A percentile compares a stretch with the other conserved stretches of the same genome.
phyloP scores from a whole-genome alignment of 345 rosid genomes.

The Laguncularia racemosa region DNA sequence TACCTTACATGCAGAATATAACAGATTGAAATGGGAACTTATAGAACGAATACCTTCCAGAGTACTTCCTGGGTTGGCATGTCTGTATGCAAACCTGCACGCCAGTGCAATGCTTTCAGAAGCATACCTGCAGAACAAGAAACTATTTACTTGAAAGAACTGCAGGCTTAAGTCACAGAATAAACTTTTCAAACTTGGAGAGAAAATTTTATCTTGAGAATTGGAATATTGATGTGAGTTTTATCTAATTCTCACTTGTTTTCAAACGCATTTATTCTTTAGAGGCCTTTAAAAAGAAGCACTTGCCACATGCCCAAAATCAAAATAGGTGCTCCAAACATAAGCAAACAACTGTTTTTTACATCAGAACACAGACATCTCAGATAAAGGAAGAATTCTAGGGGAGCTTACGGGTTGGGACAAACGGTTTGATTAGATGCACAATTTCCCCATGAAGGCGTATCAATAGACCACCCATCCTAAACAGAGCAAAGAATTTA shows the following conservation, averaged over 20 bases:
- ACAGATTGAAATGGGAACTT: not conserved
- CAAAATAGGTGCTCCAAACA: not conserved
- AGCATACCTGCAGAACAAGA: constrained; percentile 52
- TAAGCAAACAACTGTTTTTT: not conserved
- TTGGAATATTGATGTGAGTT: not conserved
- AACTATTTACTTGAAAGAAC: not conserved
- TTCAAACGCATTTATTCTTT: too few relatives aligned
- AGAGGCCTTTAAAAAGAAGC: too few relatives aligned
- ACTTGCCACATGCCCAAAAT: too few relatives aligned
- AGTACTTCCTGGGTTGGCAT: constrained; percentile 84
- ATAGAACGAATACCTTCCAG: constrained; percentile 45
- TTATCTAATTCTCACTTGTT: not conserved
- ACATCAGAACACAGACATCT: too few relatives aligned
- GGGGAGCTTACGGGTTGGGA: constrained; percentile 55
- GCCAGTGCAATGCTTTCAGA: constrained; percentile 81
- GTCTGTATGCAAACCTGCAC: constrained; percentile 74
- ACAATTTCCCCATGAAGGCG: constrained; percentile 54
- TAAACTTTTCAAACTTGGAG: not conserved
- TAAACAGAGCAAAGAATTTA: constrained; percentile 14
- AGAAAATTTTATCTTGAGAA: not conserved
- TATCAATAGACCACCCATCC: constrained; percentile 62
- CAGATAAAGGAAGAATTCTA: too few relatives aligned
- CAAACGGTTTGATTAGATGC: constrained; percentile 45
- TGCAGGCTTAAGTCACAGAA: too few relatives aligned
- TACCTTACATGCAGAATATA: not conserved